These are phyloP conservation scores for Oryza longistaminata DNA, from an alignment of 176 grass and related monocot species.

Conservation along the genomic window DNA sequence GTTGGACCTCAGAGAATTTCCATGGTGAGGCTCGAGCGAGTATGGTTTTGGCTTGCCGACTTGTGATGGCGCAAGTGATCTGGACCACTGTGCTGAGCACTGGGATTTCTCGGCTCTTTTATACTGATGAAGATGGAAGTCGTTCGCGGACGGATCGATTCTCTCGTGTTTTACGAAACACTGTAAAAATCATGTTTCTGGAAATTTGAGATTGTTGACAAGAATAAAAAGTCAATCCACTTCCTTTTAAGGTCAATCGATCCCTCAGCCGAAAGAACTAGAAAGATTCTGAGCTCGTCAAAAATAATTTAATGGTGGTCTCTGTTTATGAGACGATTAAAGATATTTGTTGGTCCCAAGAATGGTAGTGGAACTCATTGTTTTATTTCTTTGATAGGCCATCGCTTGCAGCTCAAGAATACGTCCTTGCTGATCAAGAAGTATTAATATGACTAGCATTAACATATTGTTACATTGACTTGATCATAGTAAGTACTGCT, in stretches of 20 bases:
- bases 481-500: background rate
- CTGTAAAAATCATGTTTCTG: no score
- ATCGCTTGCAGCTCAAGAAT: background rate
- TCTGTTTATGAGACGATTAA: background rate
- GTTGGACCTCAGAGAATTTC: conserved; percentile 34
- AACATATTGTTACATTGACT: background rate
- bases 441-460: no score
- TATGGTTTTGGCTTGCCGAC: no score
- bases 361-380: background rate
- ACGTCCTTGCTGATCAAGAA: background rate
- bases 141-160: no score
- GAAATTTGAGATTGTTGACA: no score
- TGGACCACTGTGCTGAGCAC: no score
- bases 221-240: background rate
- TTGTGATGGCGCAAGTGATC: no score
- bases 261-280: background rate
- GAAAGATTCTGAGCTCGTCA: background rate
- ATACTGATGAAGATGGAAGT: background rate
- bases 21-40: conserved; percentile 24
- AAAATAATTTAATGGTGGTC: background rate
- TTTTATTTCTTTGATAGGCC: background rate
- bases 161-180: no score
- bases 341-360: background rate
- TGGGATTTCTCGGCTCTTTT: background rate
- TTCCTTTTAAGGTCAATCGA: background rate